phyloP scores from a whole-genome alignment of 208 protist genomes.

The Wallacemonas sp. region DNA sequence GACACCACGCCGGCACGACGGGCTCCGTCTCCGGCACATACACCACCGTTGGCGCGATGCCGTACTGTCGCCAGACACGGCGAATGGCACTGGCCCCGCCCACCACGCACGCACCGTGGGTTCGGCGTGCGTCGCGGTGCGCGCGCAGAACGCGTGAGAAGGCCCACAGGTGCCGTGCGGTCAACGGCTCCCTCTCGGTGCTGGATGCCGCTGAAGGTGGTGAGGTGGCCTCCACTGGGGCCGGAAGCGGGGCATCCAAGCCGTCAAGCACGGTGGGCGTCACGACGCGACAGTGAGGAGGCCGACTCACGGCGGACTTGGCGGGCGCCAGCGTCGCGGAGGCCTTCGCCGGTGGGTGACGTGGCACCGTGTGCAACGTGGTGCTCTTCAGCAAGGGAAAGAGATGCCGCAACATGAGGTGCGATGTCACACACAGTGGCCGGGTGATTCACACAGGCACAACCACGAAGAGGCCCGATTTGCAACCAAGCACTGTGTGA shows the following conservation, averaged over 20 bases:
- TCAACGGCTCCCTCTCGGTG: conserved; percentile 9
- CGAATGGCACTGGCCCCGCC: conserved; percentile 68
- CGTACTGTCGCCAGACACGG: conserved; percentile 73
- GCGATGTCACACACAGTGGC: no score
- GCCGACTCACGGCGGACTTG: neutral
- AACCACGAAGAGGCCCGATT: no score
- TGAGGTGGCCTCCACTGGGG: conserved; percentile 7
- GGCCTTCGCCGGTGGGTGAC: neutral
- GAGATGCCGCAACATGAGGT: neutral
- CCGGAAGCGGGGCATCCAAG: conserved; percentile 27
- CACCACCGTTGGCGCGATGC: conserved; percentile 66
- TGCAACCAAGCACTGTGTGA: no score
- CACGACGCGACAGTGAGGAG: neutral
- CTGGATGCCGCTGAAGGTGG: neutral
- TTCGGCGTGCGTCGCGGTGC: conserved; percentile 40
- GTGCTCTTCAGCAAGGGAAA: neutral
- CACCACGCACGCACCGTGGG: conserved; percentile 66
- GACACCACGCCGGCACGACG: conserved; percentile 59
- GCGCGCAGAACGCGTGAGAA: conserved; percentile 49
- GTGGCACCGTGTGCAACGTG: neutral
- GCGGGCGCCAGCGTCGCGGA: neutral
- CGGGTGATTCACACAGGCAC: no score
- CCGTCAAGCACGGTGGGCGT: conserved; percentile 42
- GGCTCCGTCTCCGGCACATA: conserved; percentile 67
- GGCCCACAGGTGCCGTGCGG: conserved; percentile 60